Evolutionary conservation across 208 protist species (phyloP), one percentile per base, ranked within the genome.

Genomic region (Leishmania guyanensis): DNA sequence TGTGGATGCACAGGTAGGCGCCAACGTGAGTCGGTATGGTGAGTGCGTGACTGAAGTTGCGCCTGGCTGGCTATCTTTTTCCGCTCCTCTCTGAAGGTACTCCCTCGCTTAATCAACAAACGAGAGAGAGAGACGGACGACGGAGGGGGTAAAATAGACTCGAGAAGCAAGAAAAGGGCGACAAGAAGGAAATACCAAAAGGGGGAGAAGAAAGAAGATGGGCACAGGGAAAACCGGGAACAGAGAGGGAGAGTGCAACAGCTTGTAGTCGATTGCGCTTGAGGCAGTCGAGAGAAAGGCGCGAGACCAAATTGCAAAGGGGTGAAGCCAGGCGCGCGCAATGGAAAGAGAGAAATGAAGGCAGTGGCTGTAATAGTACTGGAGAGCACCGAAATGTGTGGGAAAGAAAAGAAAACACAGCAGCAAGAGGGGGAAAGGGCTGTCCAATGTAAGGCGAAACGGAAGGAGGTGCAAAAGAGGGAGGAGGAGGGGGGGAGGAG

Each of bases 101-200:
- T 20, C 68, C 5, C 43, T 48, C 9, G 68, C 43, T 53, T 48
- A 14, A 16, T 62, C 46, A 5, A 60, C 48, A 14, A 22, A 26
- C 20, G 12, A 54, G 46, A 36, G 71, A 22, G 54, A 66, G 36
- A 75, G 6, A 48, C 9, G 65, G 14, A 58, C 9, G 26, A 39
- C 62, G 26, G 16, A 26, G 20, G 1, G 12, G 54, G 66, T 8
- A 36, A 46, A 48, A 39, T 39, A 39, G 46, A 74, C n/a, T 43
- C 33, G 53, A 36, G 68, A 75, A 72, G n/a, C 69, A 51, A 65
- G 12, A 73, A 43, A 74, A 54, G 5, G 64, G 46, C 39, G 65
- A 81, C 75, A 77, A 77, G 43, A 78, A 69, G 53, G 26, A 62
- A 29, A 16, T 17, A 8, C 26, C n/a, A 76, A 56, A 62, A 48